Base-by-base conservation (phyloP, 2,329 filamentous ascomycete genomes). In the Cladosporium sp. region DNA sequence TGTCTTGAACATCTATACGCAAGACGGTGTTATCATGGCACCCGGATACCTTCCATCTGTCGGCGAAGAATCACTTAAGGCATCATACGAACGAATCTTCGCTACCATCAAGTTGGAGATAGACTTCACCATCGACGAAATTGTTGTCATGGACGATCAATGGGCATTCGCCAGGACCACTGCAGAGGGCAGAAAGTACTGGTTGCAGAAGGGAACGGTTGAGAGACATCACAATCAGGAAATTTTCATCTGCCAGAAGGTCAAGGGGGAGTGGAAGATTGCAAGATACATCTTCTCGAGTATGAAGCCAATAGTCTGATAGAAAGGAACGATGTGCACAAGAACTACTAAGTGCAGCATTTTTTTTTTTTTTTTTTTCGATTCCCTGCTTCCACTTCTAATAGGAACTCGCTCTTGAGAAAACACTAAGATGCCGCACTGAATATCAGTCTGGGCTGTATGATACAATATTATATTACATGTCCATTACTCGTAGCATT, bases 1-100 rank as follows among this genome's bases (percentile, higher is more conserved):
- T 29, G 17, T 49, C 3, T 19, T 49, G 4, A 22, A 27, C 7
- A 22, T 44, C 89, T 92, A 52, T 87, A 91, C 60, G 13, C 13
- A 34, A 37, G 51, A 55, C 30, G 53, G 53, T 37, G 43, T 55
- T 13, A 24, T 43, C 38, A 57, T 57, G 55, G 53, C 55, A 8
- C 45, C 47, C 9, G 36, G 39, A 15, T 55, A 44, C 44, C 29
- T 20, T 19, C 39, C 55, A 9, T 24, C 44, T 27, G 48, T 55
- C 13, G 55, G 55, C 13, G 18, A 29, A 24, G 43, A 43, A n/a
- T 53, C 47, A n/a, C 18, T 57, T 15, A 37, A 42, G 30, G 30
- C 45, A 13, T 50, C 50, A 22, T 57, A 57, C 36, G 20, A 47
- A 7, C 44, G 48, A 3, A 50, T 53, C 36, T 55, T 55, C 43